Conservation (phyloP, 306 rosid species). For the Rubus parviflorus region DNA sequence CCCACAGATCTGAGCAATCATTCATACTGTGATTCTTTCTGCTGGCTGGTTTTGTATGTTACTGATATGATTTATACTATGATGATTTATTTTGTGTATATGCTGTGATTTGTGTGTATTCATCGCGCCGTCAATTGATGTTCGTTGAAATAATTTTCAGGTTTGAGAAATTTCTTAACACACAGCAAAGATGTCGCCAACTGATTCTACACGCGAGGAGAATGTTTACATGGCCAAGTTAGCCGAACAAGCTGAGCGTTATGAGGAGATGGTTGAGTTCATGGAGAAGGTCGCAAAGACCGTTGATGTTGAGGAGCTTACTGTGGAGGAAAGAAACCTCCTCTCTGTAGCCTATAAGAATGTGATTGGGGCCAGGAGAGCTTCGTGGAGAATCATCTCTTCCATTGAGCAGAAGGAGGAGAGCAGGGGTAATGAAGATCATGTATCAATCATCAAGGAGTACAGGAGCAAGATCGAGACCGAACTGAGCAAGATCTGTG, state of each 20-base stretch:
- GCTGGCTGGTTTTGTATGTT: not conserved
- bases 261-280: conserved; percentile 97
- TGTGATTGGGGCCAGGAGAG: conserved; percentile 94
- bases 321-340: conserved; percentile 86
- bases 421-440: conserved; percentile 89
- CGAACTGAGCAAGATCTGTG: conserved; percentile 95
- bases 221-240: conserved; percentile 90
- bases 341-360: conserved; percentile 96
- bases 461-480: conserved; percentile 79
- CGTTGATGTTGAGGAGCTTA: conserved; percentile 73
- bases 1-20: conserved; percentile 9
- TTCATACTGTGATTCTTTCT: not conserved
- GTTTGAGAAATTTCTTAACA: not conserved
- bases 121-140: not conserved
- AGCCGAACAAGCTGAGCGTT: conserved; percentile 89
- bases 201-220: conserved; percentile 75
- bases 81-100: not conserved
- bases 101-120: not conserved
- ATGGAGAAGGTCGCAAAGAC: conserved; percentile 96
- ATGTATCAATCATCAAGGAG: conserved; percentile 70
- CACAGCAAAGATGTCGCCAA: conserved; percentile 40
- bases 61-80: not conserved
- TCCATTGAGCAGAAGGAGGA: conserved; percentile 99
- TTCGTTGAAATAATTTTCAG: conserved; percentile 12
- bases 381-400: conserved; percentile 95